Evolutionary conservation across 345 rosid genomes (phyloP).

Genomic region (Bretschneidera sinensis): DNA sequence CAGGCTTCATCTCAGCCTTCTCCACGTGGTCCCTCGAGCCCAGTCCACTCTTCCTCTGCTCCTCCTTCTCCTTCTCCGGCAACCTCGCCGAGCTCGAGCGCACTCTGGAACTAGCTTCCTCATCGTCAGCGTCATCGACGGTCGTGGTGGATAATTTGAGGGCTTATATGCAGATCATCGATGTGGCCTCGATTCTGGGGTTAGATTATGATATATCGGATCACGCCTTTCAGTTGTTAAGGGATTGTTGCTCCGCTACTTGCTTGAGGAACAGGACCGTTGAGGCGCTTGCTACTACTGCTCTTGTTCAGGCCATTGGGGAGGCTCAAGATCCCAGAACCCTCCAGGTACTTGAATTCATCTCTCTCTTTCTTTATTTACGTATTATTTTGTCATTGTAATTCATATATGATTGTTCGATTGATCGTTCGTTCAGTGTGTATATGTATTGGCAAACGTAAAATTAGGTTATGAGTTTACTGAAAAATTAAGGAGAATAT

Average conservation of each 20-base stretch:
- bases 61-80: constrained; percentile 74
- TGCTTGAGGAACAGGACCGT: constrained; percentile 88
- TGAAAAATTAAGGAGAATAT: too few relatives aligned
- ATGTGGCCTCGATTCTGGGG: constrained; percentile 83
- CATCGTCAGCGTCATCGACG: constrained; percentile 45
- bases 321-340: constrained; percentile 98
- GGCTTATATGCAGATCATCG: constrained; percentile 94
- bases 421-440: too few relatives aligned
- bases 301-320: constrained; percentile 93
- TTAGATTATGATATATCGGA: constrained; percentile 74
- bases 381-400: too few relatives aligned
- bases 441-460: too few relatives aligned
- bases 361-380: background rate
- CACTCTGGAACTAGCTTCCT: constrained; percentile 55
- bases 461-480: too few relatives aligned
- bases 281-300: constrained; percentile 89
- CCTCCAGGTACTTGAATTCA: constrained; percentile 49
- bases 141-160: constrained; percentile 83
- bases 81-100: constrained; percentile 92
- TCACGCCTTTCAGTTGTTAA: constrained; percentile 78
- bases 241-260: constrained; percentile 95
- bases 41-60: constrained; percentile 64
- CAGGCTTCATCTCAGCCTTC: constrained; percentile 84
- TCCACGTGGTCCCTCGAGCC: constrained; percentile 86
- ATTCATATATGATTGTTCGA: too few relatives aligned